Evolutionary conservation across 192 early-diverging fungal species (phyloP), one percentile per base, ranked within the genome.

Genomic region (Backusella liffmaniae): DNA sequence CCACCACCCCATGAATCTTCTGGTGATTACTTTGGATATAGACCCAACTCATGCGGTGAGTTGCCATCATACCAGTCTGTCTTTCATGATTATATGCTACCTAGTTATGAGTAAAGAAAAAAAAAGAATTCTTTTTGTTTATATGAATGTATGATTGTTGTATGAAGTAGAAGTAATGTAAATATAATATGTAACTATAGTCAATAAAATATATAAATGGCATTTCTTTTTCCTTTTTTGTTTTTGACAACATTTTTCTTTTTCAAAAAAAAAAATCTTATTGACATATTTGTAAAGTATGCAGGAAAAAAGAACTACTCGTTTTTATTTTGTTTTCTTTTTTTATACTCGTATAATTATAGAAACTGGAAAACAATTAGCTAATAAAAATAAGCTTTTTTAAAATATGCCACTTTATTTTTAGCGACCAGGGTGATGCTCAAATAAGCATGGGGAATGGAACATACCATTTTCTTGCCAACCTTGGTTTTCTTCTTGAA

Each of bases 31-130:
- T 37, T 69, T 36, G 35, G 10, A n/a, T 39, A 69, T 37, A 39
- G 37, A 41, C 36, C 34, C 16, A 39, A 69, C 9, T 21, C 42
- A 15, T 49, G 42, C 30, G 29, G 12, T 26, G 39, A 1, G 13
- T 46, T 71, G 30, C 70, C 70, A 10, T 71, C 70, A 30, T 71
- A 71, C 42, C 39, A 49, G n/a, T 49, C 70, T 21, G 36, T 42
- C 68, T 39, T 70, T 39, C 16, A 46, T 49, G 42, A 71, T 34
- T 21, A 44, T 71, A 44, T 16, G 2, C 42, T 71, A 71, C 70
- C 70, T 0, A 30, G 9, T 34, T 71, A 71, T 44, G 41, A 71
- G 29, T 49, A 49, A 49, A 49, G 16, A 49, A 49, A 49, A 49
- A 49, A 6, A 49, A 32, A 3, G 32, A 13, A 44, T 41, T 41